These are phyloP conservation scores for Venturia effusa DNA, from an alignment of 2,329 filamentous ascomycete species.

Conservation along the genomic window DNA sequence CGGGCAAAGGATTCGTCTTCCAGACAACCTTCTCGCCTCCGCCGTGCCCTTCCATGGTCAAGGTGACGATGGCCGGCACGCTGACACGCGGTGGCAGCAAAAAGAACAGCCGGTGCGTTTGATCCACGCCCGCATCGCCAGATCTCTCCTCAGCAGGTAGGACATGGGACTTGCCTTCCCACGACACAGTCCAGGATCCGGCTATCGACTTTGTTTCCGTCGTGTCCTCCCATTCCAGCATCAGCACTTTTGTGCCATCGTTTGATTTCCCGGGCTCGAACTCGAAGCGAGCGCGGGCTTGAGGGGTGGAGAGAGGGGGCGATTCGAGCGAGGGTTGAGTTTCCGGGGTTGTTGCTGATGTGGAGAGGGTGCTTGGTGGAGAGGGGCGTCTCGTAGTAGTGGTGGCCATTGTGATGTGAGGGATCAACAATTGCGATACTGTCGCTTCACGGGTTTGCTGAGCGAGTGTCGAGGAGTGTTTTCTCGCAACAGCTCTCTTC, in stretches of 20 bases:
- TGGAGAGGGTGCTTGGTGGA: background rate
- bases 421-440: background rate
- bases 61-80: slow-evolving; percentile 61
- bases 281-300: slow-evolving; percentile 72
- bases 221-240: slow-evolving; percentile 80
- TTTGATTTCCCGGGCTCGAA: slow-evolving; percentile 68
- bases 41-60: slow-evolving; percentile 34
- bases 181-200: slow-evolving; percentile 66
- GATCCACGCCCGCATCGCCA: slow-evolving; percentile 28
- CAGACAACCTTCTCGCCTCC: slow-evolving; percentile 33
- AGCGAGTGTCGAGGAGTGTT: background rate
- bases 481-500: background rate
- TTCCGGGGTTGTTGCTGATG: background rate
- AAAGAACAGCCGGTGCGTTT: slow-evolving; percentile 62
- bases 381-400: background rate
- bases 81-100: slow-evolving; percentile 61
- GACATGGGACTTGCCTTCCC: slow-evolving; percentile 69
- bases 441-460: background rate
- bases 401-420: background rate
- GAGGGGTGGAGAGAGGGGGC: slow-evolving; percentile 34
- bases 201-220: slow-evolving; percentile 34
- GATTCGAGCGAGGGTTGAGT: slow-evolving; percentile 27
- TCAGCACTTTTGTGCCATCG: slow-evolving; percentile 80
- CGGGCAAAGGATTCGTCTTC: slow-evolving; percentile 69
- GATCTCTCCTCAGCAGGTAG: slow-evolving; percentile 50